A percentile compares a stretch with the other conserved stretches of the same genome.
phyloP scores from a whole-genome alignment of 2,329 filamentous ascomycete genomes.

The Penicillium palitans region DNA sequence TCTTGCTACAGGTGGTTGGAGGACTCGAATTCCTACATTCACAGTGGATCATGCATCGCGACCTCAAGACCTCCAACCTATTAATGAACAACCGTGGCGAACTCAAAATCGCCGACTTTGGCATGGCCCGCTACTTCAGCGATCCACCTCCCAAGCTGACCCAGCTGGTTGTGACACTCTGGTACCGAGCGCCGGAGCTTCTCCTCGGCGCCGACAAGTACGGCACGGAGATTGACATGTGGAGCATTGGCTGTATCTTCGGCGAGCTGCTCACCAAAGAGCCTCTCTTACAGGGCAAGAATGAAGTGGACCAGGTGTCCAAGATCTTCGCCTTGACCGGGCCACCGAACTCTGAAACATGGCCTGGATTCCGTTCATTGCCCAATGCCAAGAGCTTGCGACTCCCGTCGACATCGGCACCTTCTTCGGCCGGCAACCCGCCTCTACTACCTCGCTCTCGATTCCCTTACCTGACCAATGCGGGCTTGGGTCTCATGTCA shows the following conservation, averaged over 20 bases:
- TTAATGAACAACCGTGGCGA: constrained; percentile 92
- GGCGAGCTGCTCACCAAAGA: constrained; percentile 83
- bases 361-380: constrained; percentile 83
- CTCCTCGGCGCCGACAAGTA: constrained; percentile 79
- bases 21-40: constrained; percentile 84
- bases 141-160: constrained; percentile 78
- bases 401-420: constrained; percentile 53
- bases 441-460: constrained; percentile 65
- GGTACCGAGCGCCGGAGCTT: constrained; percentile 92
- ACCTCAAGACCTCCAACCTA: constrained; percentile 91
- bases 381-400: constrained; percentile 82
- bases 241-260: constrained; percentile 95
- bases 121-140: constrained; percentile 89
- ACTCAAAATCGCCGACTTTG: constrained; percentile 96
- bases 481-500: constrained; percentile 69
- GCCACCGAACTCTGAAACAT: constrained; percentile 75
- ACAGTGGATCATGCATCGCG: constrained; percentile 88
- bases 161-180: constrained; percentile 91
- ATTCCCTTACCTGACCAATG: constrained; percentile 77
- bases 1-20: constrained; percentile 77
- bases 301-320: constrained; percentile 86
- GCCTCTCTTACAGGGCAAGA: constrained; percentile 81
- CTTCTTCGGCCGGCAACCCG: constrained; percentile 37
- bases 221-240: constrained; percentile 79
- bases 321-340: constrained; percentile 90